Evolutionary conservation across 2,329 filamentous ascomycete genomes (phyloP), one percentile per base, ranked within the genome.

Genomic region (Alternaria burnsii): DNA sequence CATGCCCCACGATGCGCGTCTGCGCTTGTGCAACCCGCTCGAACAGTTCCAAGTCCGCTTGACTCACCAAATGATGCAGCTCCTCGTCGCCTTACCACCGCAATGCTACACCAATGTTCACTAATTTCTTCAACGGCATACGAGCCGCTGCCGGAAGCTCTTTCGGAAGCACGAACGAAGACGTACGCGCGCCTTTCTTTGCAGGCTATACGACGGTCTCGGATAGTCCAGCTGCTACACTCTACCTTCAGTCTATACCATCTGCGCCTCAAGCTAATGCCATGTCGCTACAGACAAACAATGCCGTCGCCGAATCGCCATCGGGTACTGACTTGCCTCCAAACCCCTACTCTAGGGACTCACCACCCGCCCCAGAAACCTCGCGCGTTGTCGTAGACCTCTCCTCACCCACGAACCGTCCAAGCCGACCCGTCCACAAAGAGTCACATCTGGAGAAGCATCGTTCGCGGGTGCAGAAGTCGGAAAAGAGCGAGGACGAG

Each of bases 221-320:
- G 18, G 1, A 47, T 16, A 40, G 38, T 24, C 24, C 20, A 28
- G 26, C 52, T 28, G n/a, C 40, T 30, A 36, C 24, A 44, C 36
- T 59, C 38, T 40, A 41, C 26, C 5, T 28, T 34, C 24, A 20
- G 6, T 11, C 28, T 40, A 9, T 36, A 22, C 24, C 44, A 40
- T 20, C 28, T 52, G 14, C 50, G 28, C 44, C 47, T 24, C 32
- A 30, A 52, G 52, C 70, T 71, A 63, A 72, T 60, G 16, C 52
- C 55, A 68, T 69, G 67, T 46, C 50, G 43, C 26, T 30, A n/a
- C 61, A 74, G 71, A 43, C 62, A 55, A 63, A 67, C 63, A 50
- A 74, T 71, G 70, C 61, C 48, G 42, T 47, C 26, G 34, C 44
- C 41, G 41, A 36, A 34, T 52, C 58, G 28, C 48, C 46, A 14